Percentiles rank a stretch among this genome's conserved stretches.
Evolutionary conservation across 2,329 filamentous ascomycete species (phyloP).

Genomic region (Aspergillus pseudoterreus): DNA sequence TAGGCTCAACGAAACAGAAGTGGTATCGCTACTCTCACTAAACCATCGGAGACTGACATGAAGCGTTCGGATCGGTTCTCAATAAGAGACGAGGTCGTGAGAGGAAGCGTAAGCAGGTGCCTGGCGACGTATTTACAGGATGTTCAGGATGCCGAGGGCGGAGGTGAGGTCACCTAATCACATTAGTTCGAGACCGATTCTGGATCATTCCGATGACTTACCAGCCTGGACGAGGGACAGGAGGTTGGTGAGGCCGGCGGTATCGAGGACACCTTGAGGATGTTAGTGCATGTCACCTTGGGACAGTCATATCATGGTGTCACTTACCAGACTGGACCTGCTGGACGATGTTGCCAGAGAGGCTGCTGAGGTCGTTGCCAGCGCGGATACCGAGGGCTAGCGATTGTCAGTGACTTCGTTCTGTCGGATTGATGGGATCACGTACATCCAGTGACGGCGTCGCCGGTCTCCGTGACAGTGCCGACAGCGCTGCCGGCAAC

Average conservation of each 20-base stretch:
- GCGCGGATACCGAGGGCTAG: constrained; percentile 5
- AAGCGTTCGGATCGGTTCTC: background rate
- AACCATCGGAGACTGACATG: background rate
- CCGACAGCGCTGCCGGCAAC: constrained; percentile 3
- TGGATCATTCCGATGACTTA: constrained; percentile 1
- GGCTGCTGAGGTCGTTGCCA: constrained; percentile 12
- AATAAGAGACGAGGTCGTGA: background rate
- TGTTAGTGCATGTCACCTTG: background rate
- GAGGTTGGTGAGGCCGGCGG: constrained; percentile 10
- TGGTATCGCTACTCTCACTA: background rate
- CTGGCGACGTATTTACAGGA: background rate
- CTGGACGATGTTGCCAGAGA: constrained; percentile 12
- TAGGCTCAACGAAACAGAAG: background rate
- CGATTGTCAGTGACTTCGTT: background rate
- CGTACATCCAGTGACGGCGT: constrained; percentile 17
- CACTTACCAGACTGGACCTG: constrained; percentile 11
- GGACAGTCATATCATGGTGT: background rate
- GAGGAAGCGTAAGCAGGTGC: background rate
- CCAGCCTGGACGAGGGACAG: constrained; percentile 7
- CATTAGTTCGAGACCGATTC: background rate
- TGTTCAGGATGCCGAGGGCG: background rate
- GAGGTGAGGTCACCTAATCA: background rate
- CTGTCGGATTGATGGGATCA: background rate
- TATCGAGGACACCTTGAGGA: constrained; percentile 8
- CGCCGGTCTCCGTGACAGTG: constrained; percentile 12